Conservation (phyloP, 768 basidiomycete species). For the Termitomyces sp. region DNA sequence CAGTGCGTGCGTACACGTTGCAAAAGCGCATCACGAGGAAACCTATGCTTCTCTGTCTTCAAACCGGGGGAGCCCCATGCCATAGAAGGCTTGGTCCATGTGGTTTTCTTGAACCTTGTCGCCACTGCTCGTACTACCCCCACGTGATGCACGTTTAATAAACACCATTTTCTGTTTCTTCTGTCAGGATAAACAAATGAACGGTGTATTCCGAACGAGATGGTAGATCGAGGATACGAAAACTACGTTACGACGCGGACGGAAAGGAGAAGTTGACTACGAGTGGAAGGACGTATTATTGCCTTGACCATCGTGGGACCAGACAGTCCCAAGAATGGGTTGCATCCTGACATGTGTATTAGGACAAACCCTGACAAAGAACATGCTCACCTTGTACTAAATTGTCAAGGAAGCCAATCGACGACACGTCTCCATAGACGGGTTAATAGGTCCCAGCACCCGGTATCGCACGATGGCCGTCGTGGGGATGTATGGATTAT, state of each 20-base stretch:
- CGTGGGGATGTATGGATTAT: not conserved
- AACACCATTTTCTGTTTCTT: not conserved
- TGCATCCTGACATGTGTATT: not conserved
- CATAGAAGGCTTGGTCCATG: not conserved
- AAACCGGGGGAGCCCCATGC: not conserved
- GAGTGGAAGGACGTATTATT: not conserved
- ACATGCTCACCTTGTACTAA: not conserved
- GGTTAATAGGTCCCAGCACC: not conserved
- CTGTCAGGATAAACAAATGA: not conserved
- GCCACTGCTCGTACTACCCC: not conserved
- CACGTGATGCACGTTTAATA: not conserved
- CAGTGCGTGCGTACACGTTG: not conserved
- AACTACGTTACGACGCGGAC: not conserved
- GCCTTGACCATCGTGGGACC: constrained; percentile 1
- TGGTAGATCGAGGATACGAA: not conserved
- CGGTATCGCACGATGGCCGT: not conserved
- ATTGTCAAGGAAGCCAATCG: not conserved
- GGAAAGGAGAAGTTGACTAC: not conserved
- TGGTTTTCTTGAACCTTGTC: not conserved
- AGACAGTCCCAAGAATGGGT: not conserved
- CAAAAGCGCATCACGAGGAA: not conserved
- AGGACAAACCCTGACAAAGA: not conserved
- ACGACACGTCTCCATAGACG: not conserved
- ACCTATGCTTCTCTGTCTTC: not conserved
- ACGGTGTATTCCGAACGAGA: not conserved